These are phyloP conservation scores for Pseudevernia furfuracea DNA, from an alignment of 495 filamentous ascomycete genomes.

Conservation along the genomic window DNA sequence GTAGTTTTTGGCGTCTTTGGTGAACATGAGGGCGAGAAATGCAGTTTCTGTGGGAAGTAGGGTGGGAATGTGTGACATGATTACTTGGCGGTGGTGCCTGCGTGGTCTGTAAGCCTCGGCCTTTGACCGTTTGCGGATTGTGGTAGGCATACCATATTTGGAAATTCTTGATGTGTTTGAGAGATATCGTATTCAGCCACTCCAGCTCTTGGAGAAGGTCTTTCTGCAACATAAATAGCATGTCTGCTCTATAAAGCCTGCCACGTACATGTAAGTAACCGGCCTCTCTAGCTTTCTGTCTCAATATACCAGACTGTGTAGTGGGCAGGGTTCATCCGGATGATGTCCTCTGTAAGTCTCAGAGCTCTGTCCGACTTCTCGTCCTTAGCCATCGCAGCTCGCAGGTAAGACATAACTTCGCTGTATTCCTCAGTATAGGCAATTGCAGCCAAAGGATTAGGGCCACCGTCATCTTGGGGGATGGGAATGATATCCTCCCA, in stretches of 20 bases:
- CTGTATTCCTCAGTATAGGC: conserved; percentile 79
- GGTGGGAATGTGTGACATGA: conserved; percentile 60
- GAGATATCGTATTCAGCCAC: conserved; percentile 77
- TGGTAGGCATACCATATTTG: conserved; percentile 65
- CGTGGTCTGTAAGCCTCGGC: neutral
- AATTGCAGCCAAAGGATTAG: conserved; percentile 72
- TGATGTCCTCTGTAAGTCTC: conserved; percentile 79
- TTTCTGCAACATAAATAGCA: conserved; percentile 57
- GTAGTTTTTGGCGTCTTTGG: conserved; percentile 88
- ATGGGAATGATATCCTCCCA: conserved; percentile 84
- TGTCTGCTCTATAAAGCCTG: conserved; percentile 80
- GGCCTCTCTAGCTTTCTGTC: neutral
- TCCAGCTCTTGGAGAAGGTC: conserved; percentile 64
- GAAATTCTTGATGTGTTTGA: conserved; percentile 89
- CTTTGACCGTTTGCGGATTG: neutral
- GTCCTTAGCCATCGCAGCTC: conserved; percentile 83
- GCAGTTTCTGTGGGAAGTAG: conserved; percentile 53
- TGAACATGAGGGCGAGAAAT: conserved; percentile 77
- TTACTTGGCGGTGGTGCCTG: conserved; percentile 82
- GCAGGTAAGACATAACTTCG: conserved; percentile 82
- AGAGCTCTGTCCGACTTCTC: conserved; percentile 75
- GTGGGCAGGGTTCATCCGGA: conserved; percentile 87
- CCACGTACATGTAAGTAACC: conserved; percentile 13
- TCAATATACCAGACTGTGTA: conserved; percentile 82
- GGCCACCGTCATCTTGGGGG: conserved; percentile 68